Evolutionary conservation across 345 rosid genomes (phyloP), one percentile per base, ranked within the genome.

Genomic region (Brassica cretica): DNA sequence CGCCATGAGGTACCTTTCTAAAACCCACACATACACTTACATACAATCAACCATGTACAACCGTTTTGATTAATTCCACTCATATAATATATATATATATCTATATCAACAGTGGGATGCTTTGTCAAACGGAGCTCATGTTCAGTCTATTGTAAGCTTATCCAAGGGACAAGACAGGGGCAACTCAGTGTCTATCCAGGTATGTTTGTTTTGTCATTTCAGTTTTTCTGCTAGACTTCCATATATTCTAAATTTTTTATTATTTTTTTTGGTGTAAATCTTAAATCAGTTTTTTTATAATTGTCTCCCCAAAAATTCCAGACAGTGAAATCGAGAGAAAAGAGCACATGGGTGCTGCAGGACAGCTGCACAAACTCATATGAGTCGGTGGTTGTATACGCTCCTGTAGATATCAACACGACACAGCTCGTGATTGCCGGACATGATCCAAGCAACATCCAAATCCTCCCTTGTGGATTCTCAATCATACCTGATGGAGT

Each of bases 91-190:
- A 37, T 59, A 33, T 24, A 11, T 60, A 59, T 11, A 5, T 24
- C 6, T 25, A 25, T n/a, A 29, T n/a, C 66, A 77, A 68, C 68
- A 95, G 99, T 95, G 99, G 98, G 99, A 95, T 83, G 82, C 89
- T 79, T 86, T 90, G 86, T 85, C 89, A 51, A 89, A 73, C 37
- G 96, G 91, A 71, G 90, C 86, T 21, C 82, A 88, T 6, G 94
- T 87, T 4, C 91, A 89, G 76, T 83, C 93, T 30, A 86, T 89
- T 21, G 99, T 92, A 71, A 90, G 87, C 80, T 82, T 95, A 72
- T 82, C 97, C 32, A 91, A 95, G 79, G 99, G 99, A 39, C 91
- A 93, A 86, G 94, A 93, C 82, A 87, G 97, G 32, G 99, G 98
- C 81, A 95, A 95, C 78, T 85, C 98, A 74, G 99, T 91, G 58